Percentiles rank a stretch among this genome's conserved stretches.
Evolutionary conservation across 164 flowering plant species (phyloP).

Genomic region (Magnolia kwangsiensis): DNA sequence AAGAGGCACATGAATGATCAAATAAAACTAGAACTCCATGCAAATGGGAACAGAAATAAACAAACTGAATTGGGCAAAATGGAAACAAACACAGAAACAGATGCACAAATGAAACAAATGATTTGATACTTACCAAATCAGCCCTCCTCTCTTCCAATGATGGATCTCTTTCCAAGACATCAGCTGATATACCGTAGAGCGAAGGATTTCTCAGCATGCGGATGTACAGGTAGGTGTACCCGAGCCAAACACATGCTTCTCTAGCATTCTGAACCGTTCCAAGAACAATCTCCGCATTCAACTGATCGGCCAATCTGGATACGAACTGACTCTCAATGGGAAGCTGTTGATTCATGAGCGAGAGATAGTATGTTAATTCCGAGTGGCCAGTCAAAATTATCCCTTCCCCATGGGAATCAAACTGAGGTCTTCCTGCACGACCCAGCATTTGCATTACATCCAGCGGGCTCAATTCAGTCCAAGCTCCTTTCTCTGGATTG

Average conservation of each 20-base stretch:
- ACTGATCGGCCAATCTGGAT: slow-evolving; percentile 91
- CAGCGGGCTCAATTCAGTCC: slow-evolving; percentile 96
- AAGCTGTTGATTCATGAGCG: slow-evolving; percentile 96
- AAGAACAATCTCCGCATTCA: slow-evolving; percentile 98
- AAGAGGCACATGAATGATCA: background rate
- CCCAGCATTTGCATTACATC: slow-evolving; percentile 99
- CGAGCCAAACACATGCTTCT: slow-evolving; percentile 92
- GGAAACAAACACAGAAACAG: background rate
- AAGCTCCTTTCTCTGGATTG: slow-evolving; percentile 97
- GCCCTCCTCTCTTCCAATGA: slow-evolving; percentile 86
- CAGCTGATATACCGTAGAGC: slow-evolving; percentile 76
- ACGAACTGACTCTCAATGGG: slow-evolving; percentile 97
- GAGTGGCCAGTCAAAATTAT: slow-evolving; percentile 86
- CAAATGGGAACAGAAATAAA: background rate
- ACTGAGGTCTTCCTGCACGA: slow-evolving; percentile 99
- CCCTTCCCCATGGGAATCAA: slow-evolving; percentile 88
- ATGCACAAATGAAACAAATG: background rate
- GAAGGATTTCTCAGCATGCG: slow-evolving; percentile 93
- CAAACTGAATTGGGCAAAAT: background rate
- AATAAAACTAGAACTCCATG: background rate
- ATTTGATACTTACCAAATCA: slow-evolving; percentile 70
- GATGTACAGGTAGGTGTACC: slow-evolving; percentile 85
- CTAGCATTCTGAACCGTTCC: slow-evolving; percentile 97
- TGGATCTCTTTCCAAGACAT: slow-evolving; percentile 50
- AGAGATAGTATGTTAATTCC: slow-evolving; percentile 90